A percentile compares a stretch with the other conserved stretches of the same genome.
Evolutionary conservation across 495 filamentous ascomycete genomes (phyloP).

Genomic region (Parachaetomium inaequale): DNA sequence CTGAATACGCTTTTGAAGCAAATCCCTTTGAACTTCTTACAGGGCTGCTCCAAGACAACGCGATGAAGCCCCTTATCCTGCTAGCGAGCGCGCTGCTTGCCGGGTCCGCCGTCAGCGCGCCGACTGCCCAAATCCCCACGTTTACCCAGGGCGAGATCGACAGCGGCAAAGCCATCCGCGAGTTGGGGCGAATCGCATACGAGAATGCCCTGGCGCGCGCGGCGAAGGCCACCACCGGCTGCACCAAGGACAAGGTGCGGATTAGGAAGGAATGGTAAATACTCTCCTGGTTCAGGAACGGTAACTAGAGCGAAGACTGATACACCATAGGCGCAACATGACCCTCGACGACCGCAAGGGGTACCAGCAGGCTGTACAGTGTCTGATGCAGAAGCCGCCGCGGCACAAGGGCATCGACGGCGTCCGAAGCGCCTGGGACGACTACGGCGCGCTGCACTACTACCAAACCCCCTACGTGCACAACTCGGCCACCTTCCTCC

Average conservation of each 20-base stretch:
- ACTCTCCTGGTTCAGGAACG: neutral
- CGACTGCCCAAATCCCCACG: slow-evolving; percentile 14
- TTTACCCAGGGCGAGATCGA: slow-evolving; percentile 38
- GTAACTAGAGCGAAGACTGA: neutral
- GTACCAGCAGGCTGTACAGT: slow-evolving; percentile 37
- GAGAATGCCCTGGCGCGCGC: slow-evolving; percentile 35
- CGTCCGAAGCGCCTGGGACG: slow-evolving; percentile 31
- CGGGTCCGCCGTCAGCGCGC: neutral
- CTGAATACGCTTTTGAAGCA: neutral
- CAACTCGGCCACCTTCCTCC: slow-evolving; percentile 42
- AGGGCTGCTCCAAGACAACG: neutral
- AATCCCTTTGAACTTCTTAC: neutral
- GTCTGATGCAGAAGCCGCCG: slow-evolving; percentile 36
- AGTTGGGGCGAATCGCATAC: slow-evolving; percentile 34
- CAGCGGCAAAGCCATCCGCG: slow-evolving; percentile 36
- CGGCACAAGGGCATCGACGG: slow-evolving; percentile 33
- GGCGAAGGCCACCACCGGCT: slow-evolving; percentile 31
- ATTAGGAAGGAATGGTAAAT: slow-evolving; percentile 47
- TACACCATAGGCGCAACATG: slow-evolving; percentile 38
- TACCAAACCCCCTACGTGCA: slow-evolving; percentile 27
- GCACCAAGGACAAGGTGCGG: slow-evolving; percentile 42
- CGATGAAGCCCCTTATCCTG: neutral
- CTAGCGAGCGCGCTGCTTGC: slow-evolving; percentile 4
- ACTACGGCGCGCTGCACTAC: slow-evolving; percentile 32
- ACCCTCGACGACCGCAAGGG: slow-evolving; percentile 36